Evolutionary conservation across 805 yeast genomes (phyloP).

Genomic region (Saccharomycopsis selenospora): DNA sequence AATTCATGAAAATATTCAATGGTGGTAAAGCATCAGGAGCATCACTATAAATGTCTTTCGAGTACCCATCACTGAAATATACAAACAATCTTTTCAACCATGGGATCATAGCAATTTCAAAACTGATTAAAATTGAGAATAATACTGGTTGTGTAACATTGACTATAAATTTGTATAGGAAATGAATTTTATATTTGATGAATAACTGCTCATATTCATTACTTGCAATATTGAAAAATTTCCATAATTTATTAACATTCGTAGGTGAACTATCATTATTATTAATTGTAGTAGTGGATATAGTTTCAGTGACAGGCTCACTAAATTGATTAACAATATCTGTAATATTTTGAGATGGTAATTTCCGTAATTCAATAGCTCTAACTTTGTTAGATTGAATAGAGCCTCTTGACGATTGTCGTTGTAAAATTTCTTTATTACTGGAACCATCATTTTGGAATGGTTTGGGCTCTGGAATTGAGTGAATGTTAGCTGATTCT

Average conservation of each 20-base stretch:
- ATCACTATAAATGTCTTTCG: conserved; percentile 32
- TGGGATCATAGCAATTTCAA: conserved; percentile 73
- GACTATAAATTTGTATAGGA: conserved; percentile 29
- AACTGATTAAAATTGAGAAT: conserved; percentile 52
- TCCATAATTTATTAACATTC: conserved; percentile 21
- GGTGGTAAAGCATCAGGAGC: conserved; percentile 90
- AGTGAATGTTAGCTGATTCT: not conserved
- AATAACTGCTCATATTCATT: conserved; percentile 25
- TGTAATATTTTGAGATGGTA: conserved; percentile 36
- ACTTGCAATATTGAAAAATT: no score
- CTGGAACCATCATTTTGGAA: not conserved
- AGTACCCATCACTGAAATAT: conserved; percentile 25
- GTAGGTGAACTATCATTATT: not conserved
- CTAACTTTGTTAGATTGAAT: conserved; percentile 10
- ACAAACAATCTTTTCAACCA: conserved; percentile 72
- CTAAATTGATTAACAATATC: conserved; percentile 44
- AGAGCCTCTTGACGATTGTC: not conserved
- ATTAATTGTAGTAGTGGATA: not conserved
- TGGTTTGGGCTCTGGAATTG: not conserved
- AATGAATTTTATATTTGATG: conserved; percentile 25
- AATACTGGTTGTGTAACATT: conserved; percentile 68
- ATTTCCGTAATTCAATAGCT: conserved; percentile 20
- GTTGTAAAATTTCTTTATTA: not conserved
- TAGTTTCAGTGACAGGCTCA: conserved; percentile 20
- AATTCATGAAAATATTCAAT: conserved; percentile 76